These are phyloP conservation scores for Jamesozyma gamospora DNA, from an alignment of 805 yeast species.

Conservation along the genomic window DNA sequence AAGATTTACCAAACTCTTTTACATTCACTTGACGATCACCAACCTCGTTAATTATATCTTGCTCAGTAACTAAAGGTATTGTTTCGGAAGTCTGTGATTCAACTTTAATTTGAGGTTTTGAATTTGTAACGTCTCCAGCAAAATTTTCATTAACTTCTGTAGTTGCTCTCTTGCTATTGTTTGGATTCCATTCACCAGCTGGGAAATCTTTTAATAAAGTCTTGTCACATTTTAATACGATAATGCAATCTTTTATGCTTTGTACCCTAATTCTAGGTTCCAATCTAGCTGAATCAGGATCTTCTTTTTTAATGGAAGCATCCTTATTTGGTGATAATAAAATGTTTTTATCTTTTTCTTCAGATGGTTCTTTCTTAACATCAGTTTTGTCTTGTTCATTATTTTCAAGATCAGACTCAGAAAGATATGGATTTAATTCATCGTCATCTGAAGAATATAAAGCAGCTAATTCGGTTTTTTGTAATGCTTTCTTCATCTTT, in stretches of 20 bases:
- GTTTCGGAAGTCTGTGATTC: background rate
- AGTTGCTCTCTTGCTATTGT: constrained; percentile 30
- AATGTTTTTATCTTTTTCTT: constrained; percentile 21
- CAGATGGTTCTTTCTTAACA: constrained; percentile 33
- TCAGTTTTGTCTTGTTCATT: constrained; percentile 34
- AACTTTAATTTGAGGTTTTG: constrained; percentile 35
- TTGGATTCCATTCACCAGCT: constrained; percentile 77
- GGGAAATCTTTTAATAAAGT: constrained; percentile 58
- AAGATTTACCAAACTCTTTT: constrained; percentile 51
- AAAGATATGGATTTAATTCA: constrained; percentile 73
- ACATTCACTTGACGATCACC: constrained; percentile 29
- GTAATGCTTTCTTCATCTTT: constrained; percentile 70
- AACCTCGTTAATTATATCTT: constrained; percentile 60
- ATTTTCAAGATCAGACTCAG: constrained; percentile 57
- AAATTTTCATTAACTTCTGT: constrained; percentile 12
- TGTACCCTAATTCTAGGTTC: constrained; percentile 34
- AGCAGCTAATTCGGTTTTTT: constrained; percentile 76
- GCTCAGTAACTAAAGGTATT: constrained; percentile 45
- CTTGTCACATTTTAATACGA: constrained; percentile 56
- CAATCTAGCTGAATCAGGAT: background rate
- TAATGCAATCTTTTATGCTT: constrained; percentile 42
- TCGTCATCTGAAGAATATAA: constrained; percentile 74
- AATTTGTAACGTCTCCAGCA: constrained; percentile 17
- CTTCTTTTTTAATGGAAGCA: constrained; percentile 8
- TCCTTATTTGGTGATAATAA: constrained; percentile 21